Conservation (phyloP, 768 basidiomycete species). For the Boletus vermiculosoides region DNA sequence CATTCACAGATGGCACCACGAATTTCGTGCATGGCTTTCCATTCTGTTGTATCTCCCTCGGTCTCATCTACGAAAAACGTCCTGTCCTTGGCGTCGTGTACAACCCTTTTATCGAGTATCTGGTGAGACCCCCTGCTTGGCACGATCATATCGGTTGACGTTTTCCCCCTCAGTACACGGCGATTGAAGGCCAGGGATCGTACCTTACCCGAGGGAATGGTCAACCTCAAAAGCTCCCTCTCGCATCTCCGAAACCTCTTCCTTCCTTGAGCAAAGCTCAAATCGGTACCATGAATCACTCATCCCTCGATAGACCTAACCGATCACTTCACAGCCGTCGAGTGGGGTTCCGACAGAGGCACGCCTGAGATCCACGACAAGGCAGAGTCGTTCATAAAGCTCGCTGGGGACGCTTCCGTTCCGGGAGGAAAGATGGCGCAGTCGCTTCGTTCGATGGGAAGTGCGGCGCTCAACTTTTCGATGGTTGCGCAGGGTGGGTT, state of each 20-base stretch:
- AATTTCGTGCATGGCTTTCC: conserved; percentile 88
- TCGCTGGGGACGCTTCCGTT: conserved; percentile 71
- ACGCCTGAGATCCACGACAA: conserved; percentile 55
- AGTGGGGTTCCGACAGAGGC: conserved; percentile 85
- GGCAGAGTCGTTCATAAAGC: conserved; percentile 62
- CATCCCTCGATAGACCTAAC: conserved; percentile 5
- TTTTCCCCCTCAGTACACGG: conserved; percentile 64
- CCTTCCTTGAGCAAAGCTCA: conserved; percentile 68
- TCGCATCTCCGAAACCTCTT: conserved; percentile 61
- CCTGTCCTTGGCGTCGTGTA: conserved; percentile 91
- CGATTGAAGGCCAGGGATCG: conserved; percentile 75
- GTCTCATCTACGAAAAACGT: conserved; percentile 76
- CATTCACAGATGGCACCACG: conserved; percentile 71
- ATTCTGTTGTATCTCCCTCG: conserved; percentile 87
- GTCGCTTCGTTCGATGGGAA: conserved; percentile 78
- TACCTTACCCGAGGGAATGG: conserved; percentile 55
- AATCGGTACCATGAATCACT: conserved; percentile 48
- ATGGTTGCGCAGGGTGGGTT: conserved; percentile 87
- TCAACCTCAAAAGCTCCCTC: conserved; percentile 59
- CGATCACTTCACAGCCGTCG: conserved; percentile 50
- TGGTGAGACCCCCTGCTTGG: conserved; percentile 41
- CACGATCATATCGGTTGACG: neutral
- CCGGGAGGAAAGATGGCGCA: conserved; percentile 81
- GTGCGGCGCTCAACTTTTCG: conserved; percentile 78
- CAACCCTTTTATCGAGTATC: conserved; percentile 86